Evolutionary conservation across 768 basidiomycete genomes (phyloP).

Genomic region (Amanita rubescens): DNA sequence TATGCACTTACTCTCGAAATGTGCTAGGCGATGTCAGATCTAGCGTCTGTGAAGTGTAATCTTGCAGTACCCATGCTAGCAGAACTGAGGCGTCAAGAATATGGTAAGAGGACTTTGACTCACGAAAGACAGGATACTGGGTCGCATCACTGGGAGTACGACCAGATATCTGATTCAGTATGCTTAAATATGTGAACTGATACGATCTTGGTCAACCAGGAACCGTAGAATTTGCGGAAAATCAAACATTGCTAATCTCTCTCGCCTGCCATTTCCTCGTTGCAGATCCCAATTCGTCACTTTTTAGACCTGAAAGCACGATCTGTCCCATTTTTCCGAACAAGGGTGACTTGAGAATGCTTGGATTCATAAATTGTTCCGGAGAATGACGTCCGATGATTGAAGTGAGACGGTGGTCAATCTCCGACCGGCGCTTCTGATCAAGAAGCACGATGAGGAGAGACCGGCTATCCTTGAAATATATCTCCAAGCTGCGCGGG

Average conservation of each 20-base stretch:
- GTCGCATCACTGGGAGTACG: conserved; percentile 93
- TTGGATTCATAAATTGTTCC: conserved; percentile 40
- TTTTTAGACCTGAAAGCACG: conserved; percentile 39
- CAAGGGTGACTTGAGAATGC: conserved; percentile 47
- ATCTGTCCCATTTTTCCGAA: conserved; percentile 46
- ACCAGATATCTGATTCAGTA: conserved; percentile 88
- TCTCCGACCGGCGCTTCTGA: conserved; percentile 53
- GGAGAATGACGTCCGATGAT: conserved; percentile 37
- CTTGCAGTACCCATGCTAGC: conserved; percentile 82
- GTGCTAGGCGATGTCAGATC: conserved; percentile 55
- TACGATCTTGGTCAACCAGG: neutral
- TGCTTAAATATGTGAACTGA: conserved; percentile 83
- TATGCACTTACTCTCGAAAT: conserved; percentile 61
- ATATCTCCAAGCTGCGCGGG: conserved; percentile 73
- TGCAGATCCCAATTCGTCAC: conserved; percentile 61
- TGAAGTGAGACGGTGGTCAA: conserved; percentile 43
- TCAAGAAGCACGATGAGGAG: conserved; percentile 77
- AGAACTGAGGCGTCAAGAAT: neutral
- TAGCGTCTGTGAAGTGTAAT: conserved; percentile 67
- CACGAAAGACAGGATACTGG: conserved; percentile 88
- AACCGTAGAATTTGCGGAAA: neutral
- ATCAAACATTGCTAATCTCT: conserved; percentile 82
- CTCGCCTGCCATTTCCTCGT: conserved; percentile 83
- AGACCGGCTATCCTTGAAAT: conserved; percentile 88
- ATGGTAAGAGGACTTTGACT: conserved; percentile 17